Base-by-base conservation (phyloP, 2,329 filamentous ascomycete species). In the Lachnellula cervina region DNA sequence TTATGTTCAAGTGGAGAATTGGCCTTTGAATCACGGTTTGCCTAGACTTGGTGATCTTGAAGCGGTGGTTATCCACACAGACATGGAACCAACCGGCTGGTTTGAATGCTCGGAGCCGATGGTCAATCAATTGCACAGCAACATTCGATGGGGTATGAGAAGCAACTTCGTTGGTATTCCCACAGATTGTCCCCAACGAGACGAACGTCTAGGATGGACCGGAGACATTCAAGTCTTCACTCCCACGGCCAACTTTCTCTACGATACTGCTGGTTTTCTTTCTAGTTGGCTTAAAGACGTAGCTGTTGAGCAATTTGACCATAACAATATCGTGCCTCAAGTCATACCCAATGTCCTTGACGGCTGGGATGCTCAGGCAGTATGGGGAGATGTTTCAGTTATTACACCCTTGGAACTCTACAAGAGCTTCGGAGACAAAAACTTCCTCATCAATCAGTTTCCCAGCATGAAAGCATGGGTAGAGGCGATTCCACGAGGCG, bases 201-300 rank as follows among this genome's bases (percentile, higher is more conserved):
- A 79, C 52, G 76, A 79, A 59, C 68, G 76, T 1, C 58, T 78
- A 1, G 76, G 77, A 0, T 79, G 76, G 77, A 77, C 74, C 3
- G 76, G 76, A 2, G 74, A 77, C 59, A 71, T 75, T 13, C 70
- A 76, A 46, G 69, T 75, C 3, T 80, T 80, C 58, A 68, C 67
- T 1, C 72, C 73, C 0, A 73, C 75, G 0, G 73, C 76, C 0
- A 72, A 68, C 37, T 77, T 73, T 54, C 68, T 78, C 3, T 78
- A 73, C 61, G 68, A 62, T 57, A 32, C 42, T 70, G 35, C 63
- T 61, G 74, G 72, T 1, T 73, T 77, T 44, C 51, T 57, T 6
- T 54, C 40, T 14, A 49, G 51, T 25, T 57, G 55, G 61, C 68
- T 77, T 64, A 4, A 64, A 64, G 75, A 77, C 51, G 55, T 75